Conservation (phyloP, 192 early-diverging fungal genomes). For the Umbelopsis ramanniana region DNA sequence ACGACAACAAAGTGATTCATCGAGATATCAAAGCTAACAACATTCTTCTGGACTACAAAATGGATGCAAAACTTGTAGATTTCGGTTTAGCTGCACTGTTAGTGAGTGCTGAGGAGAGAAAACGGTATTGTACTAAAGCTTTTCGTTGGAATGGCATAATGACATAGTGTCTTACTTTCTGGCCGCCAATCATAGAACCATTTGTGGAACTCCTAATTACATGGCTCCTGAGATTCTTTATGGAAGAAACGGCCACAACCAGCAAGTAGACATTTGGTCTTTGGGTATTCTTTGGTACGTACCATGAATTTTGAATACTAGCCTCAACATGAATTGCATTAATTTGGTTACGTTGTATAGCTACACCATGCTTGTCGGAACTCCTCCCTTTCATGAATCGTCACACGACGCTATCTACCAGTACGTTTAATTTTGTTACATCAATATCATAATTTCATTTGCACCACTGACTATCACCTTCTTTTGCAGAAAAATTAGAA, state of each 20-base stretch:
- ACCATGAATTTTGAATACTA: not conserved
- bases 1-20: constrained; percentile 81
- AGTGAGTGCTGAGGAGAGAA: constrained; percentile 80
- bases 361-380: constrained; percentile 87
- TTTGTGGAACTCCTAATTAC: constrained; percentile 97
- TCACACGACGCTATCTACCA: constrained; percentile 79
- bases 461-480: not conserved
- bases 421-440: constrained; percentile 43
- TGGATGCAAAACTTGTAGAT: constrained; percentile 92
- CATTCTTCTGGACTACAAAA: constrained; percentile 79
- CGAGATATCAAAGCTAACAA: constrained; percentile 97
- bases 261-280: constrained; percentile 95
- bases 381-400: constrained; percentile 87
- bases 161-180: not conserved
- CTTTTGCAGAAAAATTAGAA: constrained; percentile 62
- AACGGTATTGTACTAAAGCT: constrained; percentile 63
- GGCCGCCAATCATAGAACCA: constrained; percentile 60
- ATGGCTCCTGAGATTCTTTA: constrained; percentile 96
- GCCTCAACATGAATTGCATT: not conserved
- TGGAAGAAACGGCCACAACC: constrained; percentile 83
- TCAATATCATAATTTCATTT: no score
- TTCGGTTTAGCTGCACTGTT: constrained; percentile 93
- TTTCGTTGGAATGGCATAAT: not conserved
- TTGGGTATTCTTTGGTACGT: constrained; percentile 85
- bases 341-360: constrained; percentile 32